These are phyloP conservation scores for Pelargonium citronellum DNA, from an alignment of 441 rosid species.

Conservation along the genomic window DNA sequence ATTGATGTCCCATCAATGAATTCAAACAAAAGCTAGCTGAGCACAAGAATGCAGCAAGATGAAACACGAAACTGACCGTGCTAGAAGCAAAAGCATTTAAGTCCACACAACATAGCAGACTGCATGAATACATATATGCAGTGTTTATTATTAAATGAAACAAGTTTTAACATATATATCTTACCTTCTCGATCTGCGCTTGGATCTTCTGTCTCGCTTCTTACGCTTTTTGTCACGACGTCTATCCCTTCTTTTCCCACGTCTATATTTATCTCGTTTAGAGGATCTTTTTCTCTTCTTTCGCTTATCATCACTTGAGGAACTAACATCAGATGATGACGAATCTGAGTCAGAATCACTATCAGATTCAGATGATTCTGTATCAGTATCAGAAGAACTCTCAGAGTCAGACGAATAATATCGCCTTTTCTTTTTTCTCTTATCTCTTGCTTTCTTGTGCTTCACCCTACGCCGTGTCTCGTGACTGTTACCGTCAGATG, in stretches of 20 bases:
- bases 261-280: slow-evolving; percentile 61
- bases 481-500: slow-evolving; percentile 32
- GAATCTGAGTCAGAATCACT: slow-evolving; percentile 48
- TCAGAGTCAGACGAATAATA: slow-evolving; percentile 65
- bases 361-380: slow-evolving; percentile 46
- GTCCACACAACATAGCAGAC: neutral
- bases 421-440: slow-evolving; percentile 67
- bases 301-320: slow-evolving; percentile 78
- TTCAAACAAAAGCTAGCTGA: neutral
- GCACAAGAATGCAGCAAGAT: neutral
- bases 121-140: neutral
- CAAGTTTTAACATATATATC: neutral
- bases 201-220: slow-evolving; percentile 61
- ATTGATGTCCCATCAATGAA: neutral
- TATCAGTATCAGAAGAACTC: slow-evolving; percentile 58
- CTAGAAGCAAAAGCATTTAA: neutral
- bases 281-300: slow-evolving; percentile 74
- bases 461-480: slow-evolving; percentile 50
- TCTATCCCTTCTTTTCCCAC: slow-evolving; percentile 64
- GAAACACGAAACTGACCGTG: neutral
- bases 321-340: slow-evolving; percentile 65
- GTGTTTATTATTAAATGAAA: neutral
- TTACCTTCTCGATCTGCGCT: slow-evolving; percentile 72
- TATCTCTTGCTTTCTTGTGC: slow-evolving; percentile 64
- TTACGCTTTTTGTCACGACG: slow-evolving; percentile 66